These are phyloP conservation scores for Irpex sp. DNA, from an alignment of 1,284 basidiomycete genomes.

Conservation along the genomic window DNA sequence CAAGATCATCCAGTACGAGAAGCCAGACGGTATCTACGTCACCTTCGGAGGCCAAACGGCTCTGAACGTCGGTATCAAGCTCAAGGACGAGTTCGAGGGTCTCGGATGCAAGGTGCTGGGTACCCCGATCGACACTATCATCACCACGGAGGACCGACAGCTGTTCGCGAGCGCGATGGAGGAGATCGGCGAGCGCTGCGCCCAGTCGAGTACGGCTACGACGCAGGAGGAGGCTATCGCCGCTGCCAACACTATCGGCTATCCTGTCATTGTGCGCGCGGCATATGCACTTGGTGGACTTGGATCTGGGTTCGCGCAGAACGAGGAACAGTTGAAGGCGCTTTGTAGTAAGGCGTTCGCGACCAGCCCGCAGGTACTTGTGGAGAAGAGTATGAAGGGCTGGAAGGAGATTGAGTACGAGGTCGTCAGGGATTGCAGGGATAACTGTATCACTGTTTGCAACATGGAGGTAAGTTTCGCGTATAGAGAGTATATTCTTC, in stretches of 20 bases:
- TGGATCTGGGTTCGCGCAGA: conserved; percentile 91
- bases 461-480: conserved; percentile 90
- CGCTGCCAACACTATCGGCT: conserved; percentile 89
- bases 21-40: conserved; percentile 97
- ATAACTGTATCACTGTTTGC: conserved; percentile 98
- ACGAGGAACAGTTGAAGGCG: conserved; percentile 82
- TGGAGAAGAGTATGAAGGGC: conserved; percentile 99
- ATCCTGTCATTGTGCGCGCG: conserved; percentile 94
- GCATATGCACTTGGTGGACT: conserved; percentile 95
- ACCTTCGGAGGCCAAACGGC: conserved; percentile 99
- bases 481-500: conserved; percentile 20
- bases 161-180: conserved; percentile 94
- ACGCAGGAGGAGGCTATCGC: conserved; percentile 79
- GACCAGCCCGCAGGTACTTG: conserved; percentile 93
- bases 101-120: conserved; percentile 92
- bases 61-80: conserved; percentile 92
- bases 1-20: conserved; percentile 98
- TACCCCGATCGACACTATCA: conserved; percentile 96
- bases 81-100: conserved; percentile 90
- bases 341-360: conserved; percentile 94
- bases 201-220: conserved; percentile 81
- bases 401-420: conserved; percentile 99
- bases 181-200: conserved; percentile 93
- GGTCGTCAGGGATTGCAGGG: conserved; percentile 95
- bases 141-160: conserved; percentile 95